Base-by-base conservation (phyloP, 345 rosid genomes). In the Salix caprea region DNA sequence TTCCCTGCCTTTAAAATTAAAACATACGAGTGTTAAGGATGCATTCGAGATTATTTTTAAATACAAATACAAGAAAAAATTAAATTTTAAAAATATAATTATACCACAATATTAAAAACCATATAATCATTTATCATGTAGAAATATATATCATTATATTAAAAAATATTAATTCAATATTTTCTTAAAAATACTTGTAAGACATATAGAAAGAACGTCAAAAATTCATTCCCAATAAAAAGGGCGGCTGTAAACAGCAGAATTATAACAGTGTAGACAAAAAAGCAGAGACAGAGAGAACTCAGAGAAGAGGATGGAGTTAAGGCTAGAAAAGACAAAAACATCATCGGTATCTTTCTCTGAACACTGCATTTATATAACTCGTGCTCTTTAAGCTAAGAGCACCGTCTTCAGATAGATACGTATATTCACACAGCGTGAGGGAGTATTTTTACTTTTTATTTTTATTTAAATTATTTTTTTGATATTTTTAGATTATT, bases 251-350 rank as follows among this genome's bases (percentile, higher is more conserved):
- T 5, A 23, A 32, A 68, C 69, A 30, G 68, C 69, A 23, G 74
- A 78, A 80, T 60, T 79, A 70, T 73, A 64, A 67, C 69, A 77
- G 81, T 46, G 71, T 50, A 44, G 84, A 86, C 87, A 81, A 62
- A 75, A 36, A 70, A 74, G 42, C 65, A 78, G 76, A 44, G 67
- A 69, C 44, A 18, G 62, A 66, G 74, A 67, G n/a, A n/a, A n/a
- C n/a, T n/a, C n/a, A n/a, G n/a, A n/a, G 80, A 83, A 72, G 82
- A 65, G 67, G 75, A 82, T 81, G 70, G 70, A 30, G 54, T n/a
- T 69, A 77, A 70, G 67, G 82, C 70, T 70, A 70, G 78, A 87
- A 78, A 81, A 82, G 83, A 82, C 83, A 70, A 80, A 85, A 37
- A 40, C 36, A 40, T 65, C 82, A 81, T 26, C 62, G 61, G 77